phyloP scores from a whole-genome alignment of 352 stramenopile species.

The Pythium folliculosum region DNA sequence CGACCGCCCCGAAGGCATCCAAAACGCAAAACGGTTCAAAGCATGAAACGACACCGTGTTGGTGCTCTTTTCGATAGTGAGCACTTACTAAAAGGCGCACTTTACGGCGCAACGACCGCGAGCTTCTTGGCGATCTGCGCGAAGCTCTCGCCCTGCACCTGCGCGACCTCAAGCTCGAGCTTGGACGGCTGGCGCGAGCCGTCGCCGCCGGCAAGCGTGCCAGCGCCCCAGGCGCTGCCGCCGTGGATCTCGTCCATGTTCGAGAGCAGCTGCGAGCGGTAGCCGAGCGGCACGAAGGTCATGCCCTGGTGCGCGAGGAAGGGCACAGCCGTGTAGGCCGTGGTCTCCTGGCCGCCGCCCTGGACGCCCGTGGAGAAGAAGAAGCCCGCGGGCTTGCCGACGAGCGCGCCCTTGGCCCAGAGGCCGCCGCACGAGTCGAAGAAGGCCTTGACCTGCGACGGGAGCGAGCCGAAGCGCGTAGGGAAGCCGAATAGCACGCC shows the following conservation, averaged over 20 bases:
- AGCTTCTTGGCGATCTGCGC: slow-evolving; percentile 84
- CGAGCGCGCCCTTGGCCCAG: slow-evolving; percentile 79
- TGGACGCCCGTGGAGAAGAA: slow-evolving; percentile 86
- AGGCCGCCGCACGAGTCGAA: slow-evolving; percentile 86
- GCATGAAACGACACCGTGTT: not conserved
- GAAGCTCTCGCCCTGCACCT: slow-evolving; percentile 86
- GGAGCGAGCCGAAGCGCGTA: slow-evolving; percentile 79
- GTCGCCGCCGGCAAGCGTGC: slow-evolving; percentile 80
- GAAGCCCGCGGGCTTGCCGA: slow-evolving; percentile 86
- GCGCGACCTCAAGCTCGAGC: slow-evolving; percentile 78
- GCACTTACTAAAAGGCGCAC: not conserved
- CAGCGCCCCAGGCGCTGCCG: slow-evolving; percentile 78
- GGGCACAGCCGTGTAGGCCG: slow-evolving; percentile 74
- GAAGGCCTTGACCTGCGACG: slow-evolving; percentile 90
- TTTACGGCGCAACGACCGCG: slow-evolving; percentile 23
- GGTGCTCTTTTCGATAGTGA: not conserved
- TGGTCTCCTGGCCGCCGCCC: slow-evolving; percentile 90
- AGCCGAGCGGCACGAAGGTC: slow-evolving; percentile 90
- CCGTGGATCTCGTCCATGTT: slow-evolving; percentile 84
- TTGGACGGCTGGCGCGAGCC: slow-evolving; percentile 79
- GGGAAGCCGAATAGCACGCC: slow-evolving; percentile 87
- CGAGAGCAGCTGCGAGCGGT: slow-evolving; percentile 59
- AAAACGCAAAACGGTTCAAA: not conserved
- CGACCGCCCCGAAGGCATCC: not conserved
- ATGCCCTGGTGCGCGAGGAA: slow-evolving; percentile 91